Percentiles rank a stretch among this genome's conserved stretches.
Evolutionary conservation across 768 basidiomycete genomes (phyloP).

Genomic region (Lactifluus volemus): DNA sequence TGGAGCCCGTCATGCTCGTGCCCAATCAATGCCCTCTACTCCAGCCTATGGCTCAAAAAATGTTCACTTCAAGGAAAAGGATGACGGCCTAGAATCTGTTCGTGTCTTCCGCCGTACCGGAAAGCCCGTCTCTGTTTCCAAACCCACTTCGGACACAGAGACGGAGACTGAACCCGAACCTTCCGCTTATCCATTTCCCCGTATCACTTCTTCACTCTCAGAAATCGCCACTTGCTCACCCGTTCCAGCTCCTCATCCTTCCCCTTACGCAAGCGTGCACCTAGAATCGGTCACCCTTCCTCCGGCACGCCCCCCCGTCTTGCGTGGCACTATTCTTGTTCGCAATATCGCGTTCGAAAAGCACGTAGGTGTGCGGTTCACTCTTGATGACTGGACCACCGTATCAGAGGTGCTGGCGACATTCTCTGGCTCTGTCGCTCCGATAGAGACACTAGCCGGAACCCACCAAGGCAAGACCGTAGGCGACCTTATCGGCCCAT

Average conservation of each 20-base stretch:
- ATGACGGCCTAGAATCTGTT: conserved; percentile 52
- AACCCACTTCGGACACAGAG: conserved; percentile 27
- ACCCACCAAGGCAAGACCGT: conserved; percentile 22
- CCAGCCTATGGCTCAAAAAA: conserved; percentile 53
- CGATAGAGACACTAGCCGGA: conserved; percentile 24
- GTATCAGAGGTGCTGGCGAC: conserved; percentile 66
- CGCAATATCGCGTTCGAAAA: conserved; percentile 86
- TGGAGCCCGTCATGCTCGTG: conserved; percentile 27
- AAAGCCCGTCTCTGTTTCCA: conserved; percentile 56
- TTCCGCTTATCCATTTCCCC: conserved; percentile 21
- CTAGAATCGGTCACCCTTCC: conserved; percentile 34
- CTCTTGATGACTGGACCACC: conserved; percentile 91
- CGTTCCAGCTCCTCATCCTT: conserved; percentile 28
- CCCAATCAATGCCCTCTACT: conserved; percentile 55
- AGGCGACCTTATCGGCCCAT: conserved; percentile 34
- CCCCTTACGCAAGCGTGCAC: conserved; percentile 28
- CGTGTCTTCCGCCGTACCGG: conserved; percentile 57
- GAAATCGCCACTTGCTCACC: conserved; percentile 27
- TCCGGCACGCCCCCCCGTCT: conserved; percentile 30
- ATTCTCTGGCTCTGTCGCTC: conserved; percentile 34
- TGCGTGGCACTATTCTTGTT: conserved; percentile 74
- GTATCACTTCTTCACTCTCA: conserved; percentile 16
- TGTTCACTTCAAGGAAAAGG: conserved; percentile 73
- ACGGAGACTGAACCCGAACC: conserved; percentile 30
- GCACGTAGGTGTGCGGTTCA: conserved; percentile 77